Evolutionary conservation across 495 filamentous ascomycete genomes (phyloP), one percentile per base, ranked within the genome.

Genomic region (Penicillium ochrochloron): DNA sequence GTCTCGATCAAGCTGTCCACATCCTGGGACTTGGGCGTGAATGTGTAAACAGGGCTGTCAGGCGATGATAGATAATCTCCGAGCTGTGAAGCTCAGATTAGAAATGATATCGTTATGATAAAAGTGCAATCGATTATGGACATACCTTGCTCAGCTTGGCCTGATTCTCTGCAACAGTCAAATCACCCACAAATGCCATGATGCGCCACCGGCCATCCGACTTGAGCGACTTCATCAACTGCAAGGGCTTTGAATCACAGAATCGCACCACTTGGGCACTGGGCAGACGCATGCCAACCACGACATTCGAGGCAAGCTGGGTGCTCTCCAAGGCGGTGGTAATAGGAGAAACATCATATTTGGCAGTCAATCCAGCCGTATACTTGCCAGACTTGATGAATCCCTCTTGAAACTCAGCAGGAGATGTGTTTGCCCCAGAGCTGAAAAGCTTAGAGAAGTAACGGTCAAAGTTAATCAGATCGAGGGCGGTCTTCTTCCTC

Each of bases 391-490:
- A 78, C 68, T 86, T 77, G 48, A 87, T 76, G 65, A 92, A 91
- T 12, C 82, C 78, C 46, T 88, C 80, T 48, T 84, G 79, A 54
- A 90, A 85, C 35, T 82, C 70, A 29, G 75, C 73, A 5, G 78
- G 66, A 11, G 70, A 70, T 46, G 73, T 64, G 71, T 76, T 33
- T 37, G 71, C 60, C 70, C 79, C 71, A 3, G 78, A 75, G 6
- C 83, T 86, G 69, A 92, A 91, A 5, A 88, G 73, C 60, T 81
- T 80, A 0, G 89, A 82, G 66, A 89, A 92, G 63, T 83, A 79
- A 0, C 86, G 81, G 61, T 93, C 90, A 64, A 93, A 93, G 37
- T 88, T 86, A 63, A 94, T 90, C 41, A 95, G 74, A 56, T 90
- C 84, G n/a, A 83, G 79, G 2, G 91, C 90, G 19, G 88, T 86